Percentiles rank a stretch among this genome's conserved stretches.
These are phyloP conservation scores for Suillus subaureus DNA, from an alignment of 768 basidiomycete species.

Conservation along the genomic window DNA sequence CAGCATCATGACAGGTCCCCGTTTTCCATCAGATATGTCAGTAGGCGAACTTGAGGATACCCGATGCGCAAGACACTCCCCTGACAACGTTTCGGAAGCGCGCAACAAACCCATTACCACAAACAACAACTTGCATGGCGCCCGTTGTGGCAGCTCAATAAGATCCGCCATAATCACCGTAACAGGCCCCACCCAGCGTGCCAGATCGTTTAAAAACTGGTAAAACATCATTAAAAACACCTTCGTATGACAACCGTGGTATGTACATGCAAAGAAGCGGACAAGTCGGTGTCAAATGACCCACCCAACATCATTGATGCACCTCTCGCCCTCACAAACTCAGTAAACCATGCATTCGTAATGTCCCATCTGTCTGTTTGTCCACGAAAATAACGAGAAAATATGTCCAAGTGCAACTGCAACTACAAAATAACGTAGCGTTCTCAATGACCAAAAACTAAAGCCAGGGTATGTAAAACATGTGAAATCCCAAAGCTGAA, in stretches of 20 bases:
- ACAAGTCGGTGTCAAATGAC: slow-evolving; percentile 1
- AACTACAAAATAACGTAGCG: slow-evolving; percentile 7
- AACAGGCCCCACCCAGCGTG: background rate
- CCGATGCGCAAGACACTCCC: background rate
- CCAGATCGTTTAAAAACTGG: background rate
- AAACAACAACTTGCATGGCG: background rate
- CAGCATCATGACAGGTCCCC: background rate
- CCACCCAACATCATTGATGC: too few relatives aligned
- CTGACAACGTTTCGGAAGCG: background rate
- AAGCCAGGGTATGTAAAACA: slow-evolving; percentile 11
- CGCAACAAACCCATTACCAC: background rate
- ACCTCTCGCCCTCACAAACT: background rate
- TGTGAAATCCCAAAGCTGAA: slow-evolving; percentile 8
- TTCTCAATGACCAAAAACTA: slow-evolving; percentile 10
- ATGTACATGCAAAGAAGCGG: slow-evolving; percentile 9
- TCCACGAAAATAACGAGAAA: background rate
- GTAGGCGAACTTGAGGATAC: background rate
- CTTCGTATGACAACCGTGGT: background rate
- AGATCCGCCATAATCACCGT: background rate
- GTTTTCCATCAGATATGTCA: background rate
- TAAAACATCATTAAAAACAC: background rate
- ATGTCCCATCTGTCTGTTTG: slow-evolving; percentile 15
- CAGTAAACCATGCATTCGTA: slow-evolving; percentile 17
- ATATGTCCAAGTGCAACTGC: slow-evolving; percentile 20
- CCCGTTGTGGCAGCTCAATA: background rate